Evolutionary conservation across 345 rosid species (phyloP).

Genomic region (Sonneratia alba): DNA sequence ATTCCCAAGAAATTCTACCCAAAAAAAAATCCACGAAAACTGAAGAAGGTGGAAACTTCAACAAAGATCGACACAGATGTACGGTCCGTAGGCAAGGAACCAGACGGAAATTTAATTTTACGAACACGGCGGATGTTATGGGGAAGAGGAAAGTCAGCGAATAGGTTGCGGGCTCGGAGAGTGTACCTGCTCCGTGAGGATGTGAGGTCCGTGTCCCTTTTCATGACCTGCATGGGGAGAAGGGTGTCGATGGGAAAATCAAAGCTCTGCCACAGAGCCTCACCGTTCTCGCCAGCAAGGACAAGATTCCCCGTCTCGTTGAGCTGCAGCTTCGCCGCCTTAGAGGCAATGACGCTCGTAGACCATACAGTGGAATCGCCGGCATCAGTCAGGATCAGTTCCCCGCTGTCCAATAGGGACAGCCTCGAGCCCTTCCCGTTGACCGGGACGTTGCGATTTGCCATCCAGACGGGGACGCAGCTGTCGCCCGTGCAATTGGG

Average conservation of each 20-base stretch:
- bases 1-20: neutral
- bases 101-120: no score
- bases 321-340: conserved; percentile 5
- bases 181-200: conserved; percentile 17
- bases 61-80: neutral
- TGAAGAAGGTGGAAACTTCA: neutral
- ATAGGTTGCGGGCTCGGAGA: neutral
- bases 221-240: conserved; percentile 24
- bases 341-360: neutral
- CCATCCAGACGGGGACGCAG: conserved; percentile 16
- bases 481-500: neutral
- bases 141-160: neutral
- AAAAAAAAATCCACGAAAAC: neutral
- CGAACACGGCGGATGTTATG: no score
- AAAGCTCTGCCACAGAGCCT: conserved; percentile 23
- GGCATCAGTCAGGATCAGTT: conserved; percentile 15
- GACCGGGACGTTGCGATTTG: conserved; percentile 11
- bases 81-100: no score
- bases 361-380: conserved; percentile 12
- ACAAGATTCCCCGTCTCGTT: conserved; percentile 20
- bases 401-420: neutral
- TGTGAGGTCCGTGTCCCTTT: conserved; percentile 11
- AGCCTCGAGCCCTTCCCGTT: conserved; percentile 6
- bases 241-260: conserved; percentile 29
- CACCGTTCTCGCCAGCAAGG: neutral